A percentile compares a stretch with the other conserved stretches of the same genome.
Conservation (phyloP, 768 basidiomycete genomes). For the Suillus clintonianus region DNA sequence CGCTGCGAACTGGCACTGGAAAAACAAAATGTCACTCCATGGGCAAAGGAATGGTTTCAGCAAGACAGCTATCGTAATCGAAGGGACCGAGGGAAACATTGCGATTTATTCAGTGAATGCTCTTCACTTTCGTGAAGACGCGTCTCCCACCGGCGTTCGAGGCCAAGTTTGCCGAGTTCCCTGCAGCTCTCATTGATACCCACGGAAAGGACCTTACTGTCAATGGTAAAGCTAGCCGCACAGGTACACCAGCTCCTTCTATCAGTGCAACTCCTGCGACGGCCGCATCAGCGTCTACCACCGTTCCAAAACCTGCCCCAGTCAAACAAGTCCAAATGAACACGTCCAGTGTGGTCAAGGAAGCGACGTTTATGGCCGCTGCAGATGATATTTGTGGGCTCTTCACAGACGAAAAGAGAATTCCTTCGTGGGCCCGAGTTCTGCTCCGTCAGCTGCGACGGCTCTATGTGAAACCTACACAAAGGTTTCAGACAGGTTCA, state of each 20-base stretch:
- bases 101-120: constrained; percentile 57
- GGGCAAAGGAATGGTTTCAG: constrained; percentile 85
- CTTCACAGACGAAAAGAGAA: constrained; percentile 83
- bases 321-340: constrained; percentile 51
- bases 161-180: constrained; percentile 76
- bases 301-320: constrained; percentile 37
- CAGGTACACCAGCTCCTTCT: constrained; percentile 58
- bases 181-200: constrained; percentile 73
- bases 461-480: too few relatives aligned
- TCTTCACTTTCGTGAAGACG: constrained; percentile 63
- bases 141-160: constrained; percentile 73
- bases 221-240: constrained; percentile 66
- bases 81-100: constrained; percentile 56
- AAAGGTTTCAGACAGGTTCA: too few relatives aligned
- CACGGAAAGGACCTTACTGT: constrained; percentile 85
- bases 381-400: constrained; percentile 81
- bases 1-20: constrained; percentile 91
- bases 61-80: constrained; percentile 61
- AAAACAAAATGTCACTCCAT: constrained; percentile 84
- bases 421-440: constrained; percentile 75
- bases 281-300: constrained; percentile 20
- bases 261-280: constrained; percentile 28
- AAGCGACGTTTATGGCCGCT: constrained; percentile 77
- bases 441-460: constrained; percentile 31
- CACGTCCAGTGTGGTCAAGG: constrained; percentile 69